A percentile compares a stretch with the other conserved stretches of the same genome.
These are phyloP conservation scores for Heritiera fomes DNA, from an alignment of 345 rosid species.

Conservation along the genomic window DNA sequence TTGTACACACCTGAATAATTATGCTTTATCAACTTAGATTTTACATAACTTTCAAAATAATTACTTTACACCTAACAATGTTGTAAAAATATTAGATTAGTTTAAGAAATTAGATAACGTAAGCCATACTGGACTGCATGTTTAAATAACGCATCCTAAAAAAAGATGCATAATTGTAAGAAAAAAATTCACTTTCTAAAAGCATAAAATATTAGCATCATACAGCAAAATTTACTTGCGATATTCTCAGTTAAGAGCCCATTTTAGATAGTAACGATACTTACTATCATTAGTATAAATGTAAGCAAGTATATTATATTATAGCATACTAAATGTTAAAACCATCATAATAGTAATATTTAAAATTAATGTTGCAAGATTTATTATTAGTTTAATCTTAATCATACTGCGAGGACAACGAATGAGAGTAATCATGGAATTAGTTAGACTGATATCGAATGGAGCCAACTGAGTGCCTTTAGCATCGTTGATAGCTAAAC, in stretches of 20 bases:
- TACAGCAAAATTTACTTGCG: slow-evolving; percentile 58
- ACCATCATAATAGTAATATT: slow-evolving; percentile 33
- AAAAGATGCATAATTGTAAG: not conserved
- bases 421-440: slow-evolving; percentile 4
- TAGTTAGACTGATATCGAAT: not conserved
- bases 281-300: slow-evolving; percentile 32
- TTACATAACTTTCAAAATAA: slow-evolving; percentile 42
- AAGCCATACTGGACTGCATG: not conserved
- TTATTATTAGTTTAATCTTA: not conserved
- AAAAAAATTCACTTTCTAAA: slow-evolving; percentile 53
- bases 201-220: slow-evolving; percentile 62
- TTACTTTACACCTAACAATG: slow-evolving; percentile 45
- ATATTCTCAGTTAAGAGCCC: slow-evolving; percentile 63
- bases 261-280: slow-evolving; percentile 46
- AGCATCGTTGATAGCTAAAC: not conserved
- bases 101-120: not conserved
- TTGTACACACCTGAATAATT: slow-evolving; percentile 45
- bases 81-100: not conserved
- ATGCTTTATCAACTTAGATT: slow-evolving; percentile 38
- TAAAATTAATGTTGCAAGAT: not conserved
- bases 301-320: slow-evolving; percentile 53
- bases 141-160: not conserved
- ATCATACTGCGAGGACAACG: slow-evolving; percentile 16
- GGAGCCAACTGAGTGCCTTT: not conserved
- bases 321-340: slow-evolving; percentile 50